Conservation (phyloP, 2,329 filamentous ascomycete genomes). For the Aureobasidium sp. region DNA sequence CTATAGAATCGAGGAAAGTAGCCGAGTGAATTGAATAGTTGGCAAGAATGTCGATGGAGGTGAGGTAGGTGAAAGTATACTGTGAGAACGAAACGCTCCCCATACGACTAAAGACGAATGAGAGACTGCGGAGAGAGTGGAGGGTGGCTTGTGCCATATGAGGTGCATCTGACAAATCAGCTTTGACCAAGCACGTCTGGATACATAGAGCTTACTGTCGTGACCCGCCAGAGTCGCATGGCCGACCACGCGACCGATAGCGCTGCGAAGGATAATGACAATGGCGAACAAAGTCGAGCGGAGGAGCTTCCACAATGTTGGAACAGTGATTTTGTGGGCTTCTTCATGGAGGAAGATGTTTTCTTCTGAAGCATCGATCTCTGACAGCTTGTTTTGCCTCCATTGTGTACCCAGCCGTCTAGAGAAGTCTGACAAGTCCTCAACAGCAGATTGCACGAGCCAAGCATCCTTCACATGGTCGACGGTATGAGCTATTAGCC, state of each 20-base stretch:
- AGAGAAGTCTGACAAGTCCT: conserved; percentile 61
- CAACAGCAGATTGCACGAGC: conserved; percentile 49
- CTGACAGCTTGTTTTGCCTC: conserved; percentile 66
- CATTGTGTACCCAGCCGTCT: conserved; percentile 62
- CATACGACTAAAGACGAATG: conserved; percentile 72
- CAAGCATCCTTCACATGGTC: conserved; percentile 48
- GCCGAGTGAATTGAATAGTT: conserved; percentile 61
- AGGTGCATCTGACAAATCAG: conserved; percentile 46
- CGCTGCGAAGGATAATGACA: conserved; percentile 66
- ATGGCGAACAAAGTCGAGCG: conserved; percentile 69
- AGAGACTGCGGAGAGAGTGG: conserved; percentile 67
- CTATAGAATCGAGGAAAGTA: conserved; percentile 59
- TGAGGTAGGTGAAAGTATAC: conserved; percentile 76
- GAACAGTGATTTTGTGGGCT: conserved; percentile 59
- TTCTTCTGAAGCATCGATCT: conserved; percentile 64
- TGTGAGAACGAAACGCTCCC: conserved; percentile 71
- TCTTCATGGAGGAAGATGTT: conserved; percentile 55
- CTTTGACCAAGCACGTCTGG: not conserved
- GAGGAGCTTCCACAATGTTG: conserved; percentile 67
- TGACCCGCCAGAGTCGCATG: not conserved
- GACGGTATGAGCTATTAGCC: conserved; percentile 57
- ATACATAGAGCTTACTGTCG: conserved; percentile 34
- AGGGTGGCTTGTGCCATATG: conserved; percentile 64
- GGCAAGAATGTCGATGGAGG: conserved; percentile 72
- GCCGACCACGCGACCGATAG: conserved; percentile 56